Base-by-base conservation (phyloP, 768 basidiomycete species). In the Boletus coccyginus region DNA sequence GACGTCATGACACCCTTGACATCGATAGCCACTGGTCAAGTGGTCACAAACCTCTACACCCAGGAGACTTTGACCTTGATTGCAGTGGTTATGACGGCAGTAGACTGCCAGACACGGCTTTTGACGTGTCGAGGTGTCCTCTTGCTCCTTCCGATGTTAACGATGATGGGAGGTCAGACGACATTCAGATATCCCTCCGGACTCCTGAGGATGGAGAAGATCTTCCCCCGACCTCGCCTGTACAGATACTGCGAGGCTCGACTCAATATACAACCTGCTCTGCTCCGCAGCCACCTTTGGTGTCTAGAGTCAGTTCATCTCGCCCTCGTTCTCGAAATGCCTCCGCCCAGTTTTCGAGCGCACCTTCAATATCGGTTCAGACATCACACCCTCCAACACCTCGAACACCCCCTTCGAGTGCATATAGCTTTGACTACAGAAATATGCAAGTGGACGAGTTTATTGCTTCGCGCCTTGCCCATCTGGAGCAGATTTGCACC, bases 401-500 rank as follows among this genome's bases (percentile, higher is more conserved):
- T n/a, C 24, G 43, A 1, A 33, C 49, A 8, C 53, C 58, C 7
- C 64, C 55, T 16, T 57, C 62, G 2, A 48, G 47, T 11, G 29
- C 13, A 33, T n/a, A 46, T 36, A 29, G 46, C 24, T 38, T 40
- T 31, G 54, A 43, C 19, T 45, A 19, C 19, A 57, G 43, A 44
- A 55, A 59, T 33, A 7, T 16, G 5, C 53, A 47, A 11, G 27
- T 49, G 2, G 57, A 63, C 1, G 69, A 67, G 13, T 39, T 55
- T 39, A 48, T 66, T 49, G 41, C 64, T 11, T 33, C 58, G 2
- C 68, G 55, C 19, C 29, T 62, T 21, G 58, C 51, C 14, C 52
- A 60, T 13, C 66, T 81, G 35, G 68, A 70, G 1, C 77, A 73
- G 14, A 72, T 84, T 21, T 71, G 69, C 13, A 70, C 75, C 13